Evolutionary conservation across 2,329 filamentous ascomycete species (phyloP).

Genomic region (Chaetomium globosum): DNA sequence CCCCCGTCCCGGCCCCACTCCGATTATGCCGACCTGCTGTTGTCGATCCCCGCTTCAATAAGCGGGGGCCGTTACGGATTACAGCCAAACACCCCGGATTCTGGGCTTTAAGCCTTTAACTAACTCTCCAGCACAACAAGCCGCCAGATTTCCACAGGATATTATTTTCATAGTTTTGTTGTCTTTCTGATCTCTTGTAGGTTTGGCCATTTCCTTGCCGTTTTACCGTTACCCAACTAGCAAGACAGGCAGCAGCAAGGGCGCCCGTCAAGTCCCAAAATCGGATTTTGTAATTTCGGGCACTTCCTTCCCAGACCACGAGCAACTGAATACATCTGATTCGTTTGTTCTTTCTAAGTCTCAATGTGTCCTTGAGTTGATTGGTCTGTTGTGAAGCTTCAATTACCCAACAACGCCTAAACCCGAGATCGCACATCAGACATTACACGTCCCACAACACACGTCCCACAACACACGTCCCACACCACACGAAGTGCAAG

Average conservation of each 20-base stretch:
- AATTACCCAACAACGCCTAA: neutral
- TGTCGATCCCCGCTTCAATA: neutral
- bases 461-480: neutral
- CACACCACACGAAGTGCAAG: neutral
- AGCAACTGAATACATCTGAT: neutral
- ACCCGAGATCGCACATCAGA: neutral
- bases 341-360: neutral
- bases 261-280: neutral
- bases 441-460: too few relatives aligned
- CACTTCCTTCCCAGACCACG: neutral
- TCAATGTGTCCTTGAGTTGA: neutral
- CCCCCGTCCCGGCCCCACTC: neutral
- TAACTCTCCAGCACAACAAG: neutral
- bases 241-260: neutral
- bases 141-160: neutral
- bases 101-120: too few relatives aligned
- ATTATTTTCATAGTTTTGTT: neutral
- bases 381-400: neutral
- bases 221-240: neutral
- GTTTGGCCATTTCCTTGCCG: neutral
- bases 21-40: neutral
- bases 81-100: neutral
- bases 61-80: neutral
- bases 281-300: neutral
- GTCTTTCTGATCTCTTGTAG: neutral